These are phyloP conservation scores for Claviceps pusilla DNA, from an alignment of 2,329 filamentous ascomycete genomes.

Conservation along the genomic window DNA sequence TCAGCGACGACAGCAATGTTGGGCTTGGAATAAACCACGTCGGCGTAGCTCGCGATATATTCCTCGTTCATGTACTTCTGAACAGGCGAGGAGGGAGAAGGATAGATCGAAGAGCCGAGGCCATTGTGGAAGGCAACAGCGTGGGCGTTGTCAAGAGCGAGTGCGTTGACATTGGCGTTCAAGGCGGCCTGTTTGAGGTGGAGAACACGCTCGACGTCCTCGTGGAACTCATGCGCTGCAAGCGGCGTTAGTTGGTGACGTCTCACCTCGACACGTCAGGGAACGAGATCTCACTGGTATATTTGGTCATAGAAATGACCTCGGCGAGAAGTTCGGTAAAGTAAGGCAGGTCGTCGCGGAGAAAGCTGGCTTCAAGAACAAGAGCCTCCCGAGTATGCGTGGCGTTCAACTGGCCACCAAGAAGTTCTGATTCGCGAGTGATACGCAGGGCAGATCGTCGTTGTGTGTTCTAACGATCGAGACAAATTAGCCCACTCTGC, in stretches of 20 bases:
- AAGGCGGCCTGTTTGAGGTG: slow-evolving; percentile 62
- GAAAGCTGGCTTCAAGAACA: slow-evolving; percentile 85
- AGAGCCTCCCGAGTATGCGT: slow-evolving; percentile 89
- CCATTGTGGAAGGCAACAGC: slow-evolving; percentile 82
- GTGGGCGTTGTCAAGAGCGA: slow-evolving; percentile 79
- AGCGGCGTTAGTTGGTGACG: neutral
- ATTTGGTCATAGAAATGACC: slow-evolving; percentile 78
- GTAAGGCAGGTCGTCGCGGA: slow-evolving; percentile 90
- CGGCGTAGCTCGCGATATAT: slow-evolving; percentile 59
- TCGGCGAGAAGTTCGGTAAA: slow-evolving; percentile 92
- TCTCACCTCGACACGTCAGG: slow-evolving; percentile 7
- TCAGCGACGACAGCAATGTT: slow-evolving; percentile 89
- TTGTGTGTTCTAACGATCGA: slow-evolving; percentile 53
- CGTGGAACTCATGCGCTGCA: slow-evolving; percentile 74
- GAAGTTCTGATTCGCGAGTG: slow-evolving; percentile 83
- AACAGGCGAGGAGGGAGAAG: slow-evolving; percentile 54
- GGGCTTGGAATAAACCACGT: slow-evolving; percentile 68
- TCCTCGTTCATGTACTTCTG: slow-evolving; percentile 69
- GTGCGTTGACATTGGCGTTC: slow-evolving; percentile 42
- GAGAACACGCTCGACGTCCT: slow-evolving; percentile 69
- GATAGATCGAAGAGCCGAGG: slow-evolving; percentile 65
- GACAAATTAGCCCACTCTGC: slow-evolving; percentile 31
- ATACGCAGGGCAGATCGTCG: slow-evolving; percentile 85
- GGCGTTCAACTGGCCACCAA: slow-evolving; percentile 76
- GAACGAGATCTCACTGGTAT: slow-evolving; percentile 42